Base-by-base conservation (phyloP, 306 rosid genomes). In the Prunus davidiana region DNA sequence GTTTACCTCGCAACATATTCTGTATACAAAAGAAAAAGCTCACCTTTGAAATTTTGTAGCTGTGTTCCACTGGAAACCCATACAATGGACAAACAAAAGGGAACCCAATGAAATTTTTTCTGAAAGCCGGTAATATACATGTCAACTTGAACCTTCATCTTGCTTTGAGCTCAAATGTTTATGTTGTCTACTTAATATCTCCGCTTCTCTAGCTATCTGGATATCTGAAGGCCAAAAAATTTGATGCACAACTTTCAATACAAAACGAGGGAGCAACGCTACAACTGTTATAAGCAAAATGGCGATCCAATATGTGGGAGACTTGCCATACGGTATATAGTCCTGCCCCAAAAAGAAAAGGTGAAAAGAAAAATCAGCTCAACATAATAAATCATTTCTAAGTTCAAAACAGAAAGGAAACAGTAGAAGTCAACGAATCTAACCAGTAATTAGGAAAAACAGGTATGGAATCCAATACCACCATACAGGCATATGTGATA, bases 371-470 rank as follows among this genome's bases (percentile, higher is more conserved):
- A 38, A 72, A 43, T 86, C 82, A 89, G 82, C 67, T 60, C 43
- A 69, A 81, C 34, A 54, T 61, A 27, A 54, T 3, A 70, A 75
- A 71, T 28, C 43, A 30, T 18, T 69, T 69, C 54, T 27, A 70
- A 27, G 50, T 68, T 75, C 32, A 70, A 66, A 43, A 68, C 82
- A 73, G 13, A 81, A 73, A 50, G 74, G 46, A 69, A 60, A 60
- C 19, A 25, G 45, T n/a, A 24, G 28, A 73, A 58, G 77, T 61
- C 57, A 60, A 25, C 1, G 52, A 38, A 45, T 86, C 97, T 80
- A 73, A 96, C 99, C 99, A 96, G 89, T 92, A 96, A 82, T 90
- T 87, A 67, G 96, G 97, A 76, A 92, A 83, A 60, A 78, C 82
- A 1, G 98, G 99, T 67, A 96, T 86, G 25, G 96, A 88, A 88